A percentile compares a stretch with the other conserved stretches of the same genome.
Evolutionary conservation across 768 basidiomycete species (phyloP).

Genomic region (Russula lepida): DNA sequence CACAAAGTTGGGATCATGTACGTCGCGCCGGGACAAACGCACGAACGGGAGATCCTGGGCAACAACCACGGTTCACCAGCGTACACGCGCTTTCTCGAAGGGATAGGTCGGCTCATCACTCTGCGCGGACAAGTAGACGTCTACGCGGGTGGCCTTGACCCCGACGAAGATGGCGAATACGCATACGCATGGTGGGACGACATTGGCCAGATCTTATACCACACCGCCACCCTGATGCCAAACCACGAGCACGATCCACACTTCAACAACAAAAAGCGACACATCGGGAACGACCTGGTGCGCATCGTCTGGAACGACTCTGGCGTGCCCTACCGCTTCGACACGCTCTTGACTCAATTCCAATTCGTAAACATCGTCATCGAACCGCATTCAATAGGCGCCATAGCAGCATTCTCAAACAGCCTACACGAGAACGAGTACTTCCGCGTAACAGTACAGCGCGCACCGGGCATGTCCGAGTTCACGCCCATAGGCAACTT

Average conservation of each 20-base stretch:
- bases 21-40: constrained; percentile 82
- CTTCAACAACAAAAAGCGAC: constrained; percentile 81
- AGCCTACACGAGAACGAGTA: constrained; percentile 86
- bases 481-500: constrained; percentile 89
- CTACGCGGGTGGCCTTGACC: constrained; percentile 85
- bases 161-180: constrained; percentile 90
- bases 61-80: constrained; percentile 92
- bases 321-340: constrained; percentile 79
- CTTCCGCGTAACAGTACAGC: constrained; percentile 90
- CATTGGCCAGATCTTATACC: constrained; percentile 89
- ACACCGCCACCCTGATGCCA: constrained; percentile 97
- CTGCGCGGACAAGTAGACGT: constrained; percentile 86
- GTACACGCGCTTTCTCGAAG: constrained; percentile 88
- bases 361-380: constrained; percentile 97
- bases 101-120: constrained; percentile 80
- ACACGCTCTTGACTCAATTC: constrained; percentile 88
- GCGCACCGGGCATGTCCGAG: constrained; percentile 84
- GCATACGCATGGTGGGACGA: constrained; percentile 99
- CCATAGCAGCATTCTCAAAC: constrained; percentile 79
- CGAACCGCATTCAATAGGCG: constrained; percentile 82
- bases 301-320: constrained; percentile 98
- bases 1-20: constrained; percentile 97
- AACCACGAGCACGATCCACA: constrained; percentile 57
- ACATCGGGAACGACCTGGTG: constrained; percentile 95
- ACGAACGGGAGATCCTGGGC: constrained; percentile 76